Conservation (phyloP, 2,329 filamentous ascomycete species). For the Colletotrichum liriopes region DNA sequence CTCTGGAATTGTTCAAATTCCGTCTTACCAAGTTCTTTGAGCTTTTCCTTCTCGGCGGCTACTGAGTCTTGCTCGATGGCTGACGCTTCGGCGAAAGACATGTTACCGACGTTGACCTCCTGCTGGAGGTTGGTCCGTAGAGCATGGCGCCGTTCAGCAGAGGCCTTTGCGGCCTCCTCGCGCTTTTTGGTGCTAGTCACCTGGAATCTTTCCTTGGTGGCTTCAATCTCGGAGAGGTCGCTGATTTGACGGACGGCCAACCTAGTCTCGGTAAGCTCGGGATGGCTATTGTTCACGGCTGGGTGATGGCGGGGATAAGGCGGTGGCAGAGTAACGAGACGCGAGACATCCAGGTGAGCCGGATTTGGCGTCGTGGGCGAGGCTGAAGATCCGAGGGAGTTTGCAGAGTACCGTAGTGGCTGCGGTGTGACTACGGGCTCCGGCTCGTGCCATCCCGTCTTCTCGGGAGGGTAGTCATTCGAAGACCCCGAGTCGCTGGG, state of each 20-base stretch:
- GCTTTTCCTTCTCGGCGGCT: constrained; percentile 77
- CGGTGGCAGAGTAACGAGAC: constrained; percentile 92
- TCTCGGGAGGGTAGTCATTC: constrained; percentile 69
- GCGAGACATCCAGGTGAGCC: constrained; percentile 85
- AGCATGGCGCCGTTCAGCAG: constrained; percentile 70
- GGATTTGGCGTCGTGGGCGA: constrained; percentile 64
- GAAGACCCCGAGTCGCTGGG: constrained; percentile 59
- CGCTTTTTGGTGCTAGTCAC: constrained; percentile 71
- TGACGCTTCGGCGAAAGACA: constrained; percentile 87
- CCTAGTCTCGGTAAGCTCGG: constrained; percentile 85
- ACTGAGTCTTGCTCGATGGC: constrained; percentile 84
- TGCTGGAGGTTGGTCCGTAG: constrained; percentile 83
- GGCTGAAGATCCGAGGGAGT: constrained; percentile 58
- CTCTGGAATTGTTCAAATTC: constrained; percentile 90
- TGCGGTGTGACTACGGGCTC: constrained; percentile 63
- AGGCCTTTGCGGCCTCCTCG: constrained; percentile 67
- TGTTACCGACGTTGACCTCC: constrained; percentile 82
- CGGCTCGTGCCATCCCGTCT: constrained; percentile 69
- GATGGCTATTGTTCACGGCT: constrained; percentile 96
- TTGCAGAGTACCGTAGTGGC: constrained; percentile 57
- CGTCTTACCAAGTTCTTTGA: constrained; percentile 81
- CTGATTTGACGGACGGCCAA: constrained; percentile 81
- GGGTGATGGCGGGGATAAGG: constrained; percentile 96
- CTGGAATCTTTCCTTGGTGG: constrained; percentile 75
- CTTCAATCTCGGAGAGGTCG: constrained; percentile 80